Percentiles rank a stretch among this genome's conserved stretches.
These are phyloP conservation scores for Vachellia pachyceras DNA, from an alignment of 306 rosid species.

Conservation along the genomic window DNA sequence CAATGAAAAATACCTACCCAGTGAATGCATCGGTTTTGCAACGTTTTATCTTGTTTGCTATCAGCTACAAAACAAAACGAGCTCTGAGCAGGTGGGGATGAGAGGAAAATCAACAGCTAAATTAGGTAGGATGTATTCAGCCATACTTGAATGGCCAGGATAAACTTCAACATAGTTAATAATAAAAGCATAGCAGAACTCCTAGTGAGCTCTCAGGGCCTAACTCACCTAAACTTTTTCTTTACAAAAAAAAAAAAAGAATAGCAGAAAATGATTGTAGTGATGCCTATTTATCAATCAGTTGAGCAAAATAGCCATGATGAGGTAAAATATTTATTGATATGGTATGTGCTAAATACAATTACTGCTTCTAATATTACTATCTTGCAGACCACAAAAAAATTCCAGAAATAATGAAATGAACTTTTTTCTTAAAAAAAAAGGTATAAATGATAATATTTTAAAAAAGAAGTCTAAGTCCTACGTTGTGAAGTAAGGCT, in stretches of 20 bases:
- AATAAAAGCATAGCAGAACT: constrained; percentile 23
- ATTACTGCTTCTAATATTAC: constrained; percentile 23
- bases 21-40: constrained; percentile 95
- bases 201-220: too few species aligned
- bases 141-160: constrained; percentile 19
- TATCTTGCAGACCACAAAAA: constrained; percentile 15
- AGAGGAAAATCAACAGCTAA: constrained; percentile 29
- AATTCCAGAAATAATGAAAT: constrained; percentile 16
- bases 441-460: background rate
- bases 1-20: constrained; percentile 59
- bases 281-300: constrained; percentile 12
- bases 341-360: constrained; percentile 25
- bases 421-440: constrained; percentile 19
- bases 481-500: constrained; percentile 16
- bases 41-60: constrained; percentile 92
- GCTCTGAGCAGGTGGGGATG: constrained; percentile 45
- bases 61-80: constrained; percentile 63
- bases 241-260: constrained; percentile 1
- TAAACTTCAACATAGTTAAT: constrained; percentile 14
- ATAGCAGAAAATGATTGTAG: constrained; percentile 9
- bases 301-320: background rate
- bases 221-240: too few species aligned
- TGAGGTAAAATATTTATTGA: background rate
- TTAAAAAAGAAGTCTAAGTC: constrained; percentile 12
- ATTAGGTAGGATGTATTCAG: constrained; percentile 11